phyloP scores from a whole-genome alignment of 345 rosid species.

The Populus nigra region DNA sequence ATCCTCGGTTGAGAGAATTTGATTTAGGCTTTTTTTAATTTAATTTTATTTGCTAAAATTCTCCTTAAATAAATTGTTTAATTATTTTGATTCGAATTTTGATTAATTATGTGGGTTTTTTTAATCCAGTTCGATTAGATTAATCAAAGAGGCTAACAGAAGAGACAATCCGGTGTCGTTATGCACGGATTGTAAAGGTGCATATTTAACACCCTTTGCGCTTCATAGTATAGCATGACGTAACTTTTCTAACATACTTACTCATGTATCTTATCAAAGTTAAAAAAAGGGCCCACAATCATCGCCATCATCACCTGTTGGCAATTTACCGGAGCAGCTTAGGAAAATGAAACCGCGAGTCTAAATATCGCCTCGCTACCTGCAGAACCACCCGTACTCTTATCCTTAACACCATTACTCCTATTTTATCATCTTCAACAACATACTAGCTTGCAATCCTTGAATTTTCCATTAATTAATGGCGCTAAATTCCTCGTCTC shows the following conservation, averaged over 20 bases:
- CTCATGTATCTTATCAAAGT: not conserved
- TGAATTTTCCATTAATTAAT: not conserved
- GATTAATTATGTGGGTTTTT: not conserved
- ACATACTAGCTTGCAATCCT: not conserved
- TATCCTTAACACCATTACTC: not conserved
- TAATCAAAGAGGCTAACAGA: not conserved
- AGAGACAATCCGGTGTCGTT: not conserved
- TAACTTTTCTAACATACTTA: not conserved
- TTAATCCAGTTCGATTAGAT: too few species aligned
- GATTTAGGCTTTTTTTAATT: not conserved
- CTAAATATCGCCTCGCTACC: not conserved
- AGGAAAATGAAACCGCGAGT: not conserved
- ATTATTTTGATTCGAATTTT: too few species aligned
- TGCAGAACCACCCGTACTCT: not conserved
- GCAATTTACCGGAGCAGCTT: not conserved
- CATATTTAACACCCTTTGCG: not conserved
- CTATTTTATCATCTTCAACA: too few species aligned
- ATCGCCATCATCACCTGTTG: not conserved
- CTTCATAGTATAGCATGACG: not conserved
- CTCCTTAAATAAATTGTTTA: too few species aligned
- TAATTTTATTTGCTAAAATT: too few species aligned
- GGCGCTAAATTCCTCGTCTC: constrained; percentile 26
- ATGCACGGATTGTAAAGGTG: not conserved
- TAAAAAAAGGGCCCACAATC: not conserved
- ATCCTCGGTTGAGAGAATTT: not conserved